Evolutionary conservation across 2,329 filamentous ascomycete genomes (phyloP), one percentile per base, ranked within the genome.

Genomic region (Fusarium sp.): DNA sequence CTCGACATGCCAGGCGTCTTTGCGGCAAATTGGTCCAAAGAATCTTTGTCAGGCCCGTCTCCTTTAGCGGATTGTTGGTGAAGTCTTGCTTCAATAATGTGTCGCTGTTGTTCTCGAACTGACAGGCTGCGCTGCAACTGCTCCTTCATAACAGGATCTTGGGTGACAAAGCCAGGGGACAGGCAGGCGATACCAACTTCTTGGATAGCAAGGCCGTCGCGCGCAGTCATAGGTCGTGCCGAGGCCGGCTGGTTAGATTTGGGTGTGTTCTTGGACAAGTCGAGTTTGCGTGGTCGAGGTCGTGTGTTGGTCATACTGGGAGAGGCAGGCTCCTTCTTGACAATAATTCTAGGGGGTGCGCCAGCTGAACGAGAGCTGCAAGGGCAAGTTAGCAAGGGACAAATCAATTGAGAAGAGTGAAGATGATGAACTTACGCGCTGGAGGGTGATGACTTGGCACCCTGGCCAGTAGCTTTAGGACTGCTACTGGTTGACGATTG

Each of bases 111-210:
- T 71, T 99, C 95, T 67, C 94, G 87, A 30, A 99, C 94, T 45
- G 92, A 94, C 79, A 97, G 89, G 79, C 96, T 98, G 71, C 95
- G 89, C 80, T 98, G 94, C 53, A 99, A 83, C 79, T 98, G 94
- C 79, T 97, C 93, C 76, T 96, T 91, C 93, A 97, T 96, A 20
- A 92, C 87, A n/a, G 96, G 95, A 79, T 99, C 94, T 74, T 98
- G 92, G 17, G 96, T 98, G 70, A 96, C 90, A 75, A 99, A 98
- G 54, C 96, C 96, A 0, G 96, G 96, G 3, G 96, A 98, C 56
- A 99, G 84, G 75, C 96, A 99, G 41, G 95, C 95, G 57, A 98
- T 86, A 59, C 96, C 96, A 26, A 98, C 92, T 79, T 97, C 93
- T 74, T 97, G 94, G 75, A 98, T 95, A 41, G 87, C 92, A 37